phyloP scores from a whole-genome alignment of 1,284 basidiomycete genomes.

The Boletellus deceptivus region DNA sequence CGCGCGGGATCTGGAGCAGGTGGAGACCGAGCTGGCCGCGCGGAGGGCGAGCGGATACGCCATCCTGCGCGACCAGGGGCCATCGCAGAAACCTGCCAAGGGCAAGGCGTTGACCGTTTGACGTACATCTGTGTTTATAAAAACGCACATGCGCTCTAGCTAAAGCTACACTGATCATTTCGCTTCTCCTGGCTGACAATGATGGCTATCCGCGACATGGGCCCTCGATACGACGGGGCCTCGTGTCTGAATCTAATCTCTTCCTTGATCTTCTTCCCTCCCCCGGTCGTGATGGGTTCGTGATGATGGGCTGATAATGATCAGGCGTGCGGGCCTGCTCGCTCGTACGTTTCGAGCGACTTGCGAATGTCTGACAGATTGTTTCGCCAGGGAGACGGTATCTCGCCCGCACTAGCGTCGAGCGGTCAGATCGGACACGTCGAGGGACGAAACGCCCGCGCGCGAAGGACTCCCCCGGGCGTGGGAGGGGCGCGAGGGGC shows the following conservation, averaged over 20 bases:
- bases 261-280: neutral
- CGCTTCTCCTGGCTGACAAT: no score
- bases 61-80: slow-evolving; percentile 22
- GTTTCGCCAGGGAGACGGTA: slow-evolving; percentile 31
- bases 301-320: neutral
- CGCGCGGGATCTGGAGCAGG: slow-evolving; percentile 19
- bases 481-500: neutral
- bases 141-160: neutral
- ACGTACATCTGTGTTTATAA: neutral
- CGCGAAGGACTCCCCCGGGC: no score
- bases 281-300: neutral
- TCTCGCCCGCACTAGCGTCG: slow-evolving; percentile 20
- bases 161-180: slow-evolving; percentile 24
- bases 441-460: no score
- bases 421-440: no score
- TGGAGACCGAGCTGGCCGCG: slow-evolving; percentile 23
- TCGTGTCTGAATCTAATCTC: neutral
- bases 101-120: slow-evolving; percentile 14
- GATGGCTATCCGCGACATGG: no score
- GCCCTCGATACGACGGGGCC: no score
- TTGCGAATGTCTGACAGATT: slow-evolving; percentile 31
- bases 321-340: slow-evolving; percentile 15
- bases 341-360: slow-evolving; percentile 30
- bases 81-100: neutral
- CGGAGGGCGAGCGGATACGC: slow-evolving; percentile 23